phyloP scores from a whole-genome alignment of 495 filamentous ascomycete genomes.

The Penicillium odoratum region DNA sequence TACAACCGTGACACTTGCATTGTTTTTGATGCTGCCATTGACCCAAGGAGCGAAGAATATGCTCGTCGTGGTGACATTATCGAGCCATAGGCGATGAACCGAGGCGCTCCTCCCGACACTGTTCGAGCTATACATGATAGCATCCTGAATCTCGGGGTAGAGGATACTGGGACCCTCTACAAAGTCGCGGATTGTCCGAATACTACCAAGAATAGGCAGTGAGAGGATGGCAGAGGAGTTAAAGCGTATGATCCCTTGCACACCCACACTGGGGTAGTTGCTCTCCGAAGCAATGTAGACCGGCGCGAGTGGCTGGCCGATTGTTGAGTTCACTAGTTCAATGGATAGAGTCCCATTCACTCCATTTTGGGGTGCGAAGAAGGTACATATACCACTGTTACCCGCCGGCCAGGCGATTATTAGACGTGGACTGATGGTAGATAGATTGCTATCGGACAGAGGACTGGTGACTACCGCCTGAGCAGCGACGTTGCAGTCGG shows the following conservation, averaged over 20 bases:
- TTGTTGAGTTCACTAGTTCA: constrained; percentile 47
- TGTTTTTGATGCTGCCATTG: constrained; percentile 21
- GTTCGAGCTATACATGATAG: constrained; percentile 35
- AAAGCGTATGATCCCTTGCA: constrained; percentile 52
- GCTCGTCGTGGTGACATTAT: constrained; percentile 53
- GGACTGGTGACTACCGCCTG: constrained; percentile 63
- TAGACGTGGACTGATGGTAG: constrained; percentile 53
- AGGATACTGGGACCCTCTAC: constrained; percentile 57
- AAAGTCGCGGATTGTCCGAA: constrained; percentile 62
- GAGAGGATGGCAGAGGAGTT: constrained; percentile 55
- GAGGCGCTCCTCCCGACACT: constrained; percentile 44
- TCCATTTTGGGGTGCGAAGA: constrained; percentile 54
- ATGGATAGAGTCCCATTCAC: constrained; percentile 55
- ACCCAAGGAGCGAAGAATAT: constrained; percentile 46
- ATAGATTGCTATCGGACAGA: constrained; percentile 51
- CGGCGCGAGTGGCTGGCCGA: constrained; percentile 32
- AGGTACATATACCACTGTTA: constrained; percentile 57
- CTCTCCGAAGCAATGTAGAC: constrained; percentile 29
- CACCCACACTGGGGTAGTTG: constrained; percentile 46
- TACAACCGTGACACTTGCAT: constrained; percentile 36
- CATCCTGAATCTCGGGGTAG: constrained; percentile 52
- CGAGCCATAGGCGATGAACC: constrained; percentile 58
- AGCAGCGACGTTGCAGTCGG: constrained; percentile 55
- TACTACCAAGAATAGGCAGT: constrained; percentile 58
- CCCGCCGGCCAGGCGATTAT: constrained; percentile 66